Evolutionary conservation across 306 rosid genomes (phyloP).

Genomic region (Hylodesmum podocarpum): DNA sequence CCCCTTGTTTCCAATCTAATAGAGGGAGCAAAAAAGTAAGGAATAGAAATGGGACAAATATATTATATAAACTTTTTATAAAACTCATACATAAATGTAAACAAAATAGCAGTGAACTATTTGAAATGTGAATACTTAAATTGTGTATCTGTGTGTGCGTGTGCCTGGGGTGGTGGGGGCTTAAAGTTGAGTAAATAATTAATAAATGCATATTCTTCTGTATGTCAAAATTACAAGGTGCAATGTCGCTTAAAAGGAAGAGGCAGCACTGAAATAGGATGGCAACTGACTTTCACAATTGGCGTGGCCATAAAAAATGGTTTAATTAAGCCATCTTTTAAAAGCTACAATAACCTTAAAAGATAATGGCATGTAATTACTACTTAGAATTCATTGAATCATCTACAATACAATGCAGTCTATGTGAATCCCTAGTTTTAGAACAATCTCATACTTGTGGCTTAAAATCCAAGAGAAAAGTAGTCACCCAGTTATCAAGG

Average conservation of each 20-base stretch:
- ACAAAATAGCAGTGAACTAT: not conserved
- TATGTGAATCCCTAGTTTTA: not conserved
- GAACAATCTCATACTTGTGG: not conserved
- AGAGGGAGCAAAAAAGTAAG: not conserved
- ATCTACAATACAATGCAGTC: not conserved
- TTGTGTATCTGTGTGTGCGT: not conserved
- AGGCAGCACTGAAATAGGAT: not conserved
- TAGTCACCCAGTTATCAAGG: not conserved
- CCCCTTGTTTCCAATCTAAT: slow-evolving; percentile 82
- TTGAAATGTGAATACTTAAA: not conserved
- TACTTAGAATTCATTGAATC: not conserved
- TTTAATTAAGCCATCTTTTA: not conserved
- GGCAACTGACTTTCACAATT: not conserved
- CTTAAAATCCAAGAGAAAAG: not conserved
- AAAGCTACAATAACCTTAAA: not conserved
- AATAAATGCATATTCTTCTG: not conserved
- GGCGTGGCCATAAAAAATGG: not conserved
- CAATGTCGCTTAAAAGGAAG: not conserved
- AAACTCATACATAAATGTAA: not conserved
- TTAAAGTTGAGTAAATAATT: not conserved
- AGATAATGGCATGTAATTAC: not conserved
- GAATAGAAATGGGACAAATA: not conserved
- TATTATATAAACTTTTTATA: not conserved
- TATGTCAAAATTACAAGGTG: not conserved
- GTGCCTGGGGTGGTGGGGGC: not conserved